Percentiles rank a stretch among this genome's conserved stretches.
phyloP scores from a whole-genome alignment of 768 basidiomycete species.

The Coprinopsis strossmayeri region DNA sequence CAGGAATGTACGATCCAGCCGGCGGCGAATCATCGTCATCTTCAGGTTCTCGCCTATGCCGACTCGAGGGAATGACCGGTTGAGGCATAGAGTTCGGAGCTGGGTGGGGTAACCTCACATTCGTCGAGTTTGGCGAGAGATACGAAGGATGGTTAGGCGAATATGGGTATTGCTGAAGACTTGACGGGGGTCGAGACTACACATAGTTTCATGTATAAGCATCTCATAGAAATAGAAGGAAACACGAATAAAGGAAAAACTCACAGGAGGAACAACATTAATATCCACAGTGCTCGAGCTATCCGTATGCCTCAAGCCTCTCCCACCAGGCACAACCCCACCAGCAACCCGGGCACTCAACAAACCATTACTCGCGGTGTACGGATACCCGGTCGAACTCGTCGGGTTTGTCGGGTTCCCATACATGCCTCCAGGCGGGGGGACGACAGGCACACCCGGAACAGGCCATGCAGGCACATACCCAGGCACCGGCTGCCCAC shows the following conservation, averaged over 20 bases:
- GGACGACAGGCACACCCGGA: background rate
- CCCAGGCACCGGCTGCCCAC: background rate
- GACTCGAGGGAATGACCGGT: no score
- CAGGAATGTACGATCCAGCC: background rate
- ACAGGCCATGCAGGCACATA: background rate
- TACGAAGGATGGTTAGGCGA: background rate
- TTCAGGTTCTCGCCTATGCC: background rate
- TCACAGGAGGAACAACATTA: slow-evolving; percentile 8
- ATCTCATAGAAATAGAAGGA: no score
- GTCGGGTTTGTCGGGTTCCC: slow-evolving; percentile 5
- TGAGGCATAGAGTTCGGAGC: no score
- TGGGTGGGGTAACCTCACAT: background rate
- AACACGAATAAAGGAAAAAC: slow-evolving; percentile 1
- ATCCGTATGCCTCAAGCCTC: slow-evolving; percentile 5
- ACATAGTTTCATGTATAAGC: no score
- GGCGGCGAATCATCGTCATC: background rate
- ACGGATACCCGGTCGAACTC: no score
- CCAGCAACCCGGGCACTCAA: background rate
- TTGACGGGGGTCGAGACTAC: slow-evolving; percentile 1
- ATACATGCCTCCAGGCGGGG: background rate
- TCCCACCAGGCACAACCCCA: background rate
- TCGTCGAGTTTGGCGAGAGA: background rate
- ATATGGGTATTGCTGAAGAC: background rate
- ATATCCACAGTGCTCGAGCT: slow-evolving; percentile 10
- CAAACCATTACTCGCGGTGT: background rate